A percentile compares a stretch with the other conserved stretches of the same genome.
Evolutionary conservation across 371 early-diverging fungal genomes (phyloP).

Genomic region (Haplosporangium sp.): DNA sequence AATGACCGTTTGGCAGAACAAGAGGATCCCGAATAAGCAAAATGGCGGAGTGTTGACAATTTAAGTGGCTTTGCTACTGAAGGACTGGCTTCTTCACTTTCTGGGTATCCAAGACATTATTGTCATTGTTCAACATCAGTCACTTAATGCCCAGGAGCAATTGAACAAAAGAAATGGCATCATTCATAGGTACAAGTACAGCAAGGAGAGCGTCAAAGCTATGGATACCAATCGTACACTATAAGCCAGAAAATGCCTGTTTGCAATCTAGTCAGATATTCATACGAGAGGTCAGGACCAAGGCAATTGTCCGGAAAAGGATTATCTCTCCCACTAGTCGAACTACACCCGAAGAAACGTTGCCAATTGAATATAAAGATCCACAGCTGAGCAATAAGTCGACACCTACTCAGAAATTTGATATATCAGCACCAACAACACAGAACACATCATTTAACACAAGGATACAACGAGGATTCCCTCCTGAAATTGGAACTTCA

Average conservation of each 20-base stretch:
- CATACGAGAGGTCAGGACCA: constrained; percentile 22
- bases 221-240: background rate
- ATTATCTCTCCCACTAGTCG: background rate
- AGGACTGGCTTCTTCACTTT: background rate
- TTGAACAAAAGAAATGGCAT: constrained; percentile 10
- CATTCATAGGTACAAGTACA: constrained; percentile 16
- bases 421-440: background rate
- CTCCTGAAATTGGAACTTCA: background rate
- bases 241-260: background rate
- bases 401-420: background rate
- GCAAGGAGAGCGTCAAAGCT: constrained; percentile 1
- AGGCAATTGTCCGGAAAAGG: constrained; percentile 16
- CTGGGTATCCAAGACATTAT: too few species aligned
- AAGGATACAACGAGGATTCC: constrained; percentile 12
- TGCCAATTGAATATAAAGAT: background rate
- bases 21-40: constrained; percentile 1
- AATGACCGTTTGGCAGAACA: background rate
- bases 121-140: background rate
- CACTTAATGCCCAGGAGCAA: background rate
- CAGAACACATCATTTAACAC: background rate
- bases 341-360: background rate
- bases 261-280: constrained; percentile 2
- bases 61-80: constrained; percentile 22
- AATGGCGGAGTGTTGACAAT: constrained; percentile 13
- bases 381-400: background rate